Evolutionary conservation across 441 rosid genomes (phyloP), one percentile per base, ranked within the genome.

Genomic region (Populus hybrid): DNA sequence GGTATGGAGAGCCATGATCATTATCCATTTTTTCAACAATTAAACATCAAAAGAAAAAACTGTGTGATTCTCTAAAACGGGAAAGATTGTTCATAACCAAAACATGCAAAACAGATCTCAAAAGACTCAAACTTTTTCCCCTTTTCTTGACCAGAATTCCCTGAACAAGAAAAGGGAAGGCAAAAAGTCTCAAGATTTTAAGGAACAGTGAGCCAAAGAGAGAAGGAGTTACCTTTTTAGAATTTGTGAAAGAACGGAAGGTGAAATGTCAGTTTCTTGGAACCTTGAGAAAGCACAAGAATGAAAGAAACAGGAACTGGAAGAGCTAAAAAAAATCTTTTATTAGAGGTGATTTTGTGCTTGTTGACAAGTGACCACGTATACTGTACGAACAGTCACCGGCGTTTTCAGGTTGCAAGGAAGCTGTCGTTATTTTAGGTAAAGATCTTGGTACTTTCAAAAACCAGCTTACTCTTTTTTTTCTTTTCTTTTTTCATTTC

Each of bases 21-120:
- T 79, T 78, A 28, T 86, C 91, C 93, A 89, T 89, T 53, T 42
- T 53, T 16, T 53, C 61, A 70, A 3, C 5, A 28, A 76, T 35
- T 24, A 61, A 74, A 26, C 20, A 53, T 53, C 21, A 53, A 53
- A 53, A 53, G 9, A 20, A 46, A 46, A 26, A 20, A 74, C 63
- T 10, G 20, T 4, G 61, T 20, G 57, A 24, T 46, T 64, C 69
- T 66, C 53, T 38, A 32, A 23, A 38, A 64, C 12, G 35, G 24
- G 20, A 77, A 75, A 74, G 66, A 68, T 20, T 18, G 72, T 21
- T 46, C 72, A 69, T 53, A 53, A 18, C 79, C 67, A 20, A 16
- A 68, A 57, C 59, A 28, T 21, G 50, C 26, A 42, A 12, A 63
- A 32, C 21, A 64, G 28, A 71, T 1, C 10, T 3, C 2, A 10